Conservation (phyloP, 2,329 filamentous ascomycete genomes). For the Xylaria sp. region DNA sequence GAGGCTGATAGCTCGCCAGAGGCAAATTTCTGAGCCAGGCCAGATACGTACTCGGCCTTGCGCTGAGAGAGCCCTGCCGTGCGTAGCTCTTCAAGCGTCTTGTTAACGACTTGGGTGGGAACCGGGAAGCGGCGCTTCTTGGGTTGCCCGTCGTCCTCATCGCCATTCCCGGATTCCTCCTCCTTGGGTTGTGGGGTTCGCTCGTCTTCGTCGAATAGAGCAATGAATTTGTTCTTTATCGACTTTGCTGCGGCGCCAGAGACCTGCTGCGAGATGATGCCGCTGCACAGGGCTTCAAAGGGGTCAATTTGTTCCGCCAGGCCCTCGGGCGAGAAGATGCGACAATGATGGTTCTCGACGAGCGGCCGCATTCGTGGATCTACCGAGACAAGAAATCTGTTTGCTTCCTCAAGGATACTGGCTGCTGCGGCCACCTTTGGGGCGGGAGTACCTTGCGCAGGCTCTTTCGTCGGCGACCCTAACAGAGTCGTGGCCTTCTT, state of each 20-base stretch:
- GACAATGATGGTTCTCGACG: conserved; percentile 80
- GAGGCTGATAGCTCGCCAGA: conserved; percentile 78
- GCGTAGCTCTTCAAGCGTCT: conserved; percentile 74
- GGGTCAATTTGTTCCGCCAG: conserved; percentile 89
- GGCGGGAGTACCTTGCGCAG: conserved; percentile 46
- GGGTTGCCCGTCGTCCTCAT: conserved; percentile 22
- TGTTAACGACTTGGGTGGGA: conserved; percentile 75
- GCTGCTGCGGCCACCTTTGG: conserved; percentile 68
- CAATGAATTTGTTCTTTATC: conserved; percentile 87
- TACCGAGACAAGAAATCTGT: conserved; percentile 76
- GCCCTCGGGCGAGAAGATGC: conserved; percentile 82
- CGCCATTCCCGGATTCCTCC: not conserved
- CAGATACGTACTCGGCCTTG: conserved; percentile 94
- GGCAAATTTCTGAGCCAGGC: conserved; percentile 83
- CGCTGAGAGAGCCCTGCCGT: conserved; percentile 90
- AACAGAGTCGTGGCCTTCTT: conserved; percentile 54
- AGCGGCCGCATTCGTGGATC: conserved; percentile 78
- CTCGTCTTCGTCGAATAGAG: conserved; percentile 67
- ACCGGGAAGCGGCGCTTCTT: conserved; percentile 70
- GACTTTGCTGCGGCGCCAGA: conserved; percentile 90
- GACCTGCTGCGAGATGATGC: conserved; percentile 97
- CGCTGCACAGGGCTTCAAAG: conserved; percentile 82
- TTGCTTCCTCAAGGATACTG: conserved; percentile 79
- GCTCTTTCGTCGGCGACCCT: conserved; percentile 59
- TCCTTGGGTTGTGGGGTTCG: conserved; percentile 28